Conservation (phyloP, 2,329 filamentous ascomycete genomes). For the Talaromyces amestolkiae region DNA sequence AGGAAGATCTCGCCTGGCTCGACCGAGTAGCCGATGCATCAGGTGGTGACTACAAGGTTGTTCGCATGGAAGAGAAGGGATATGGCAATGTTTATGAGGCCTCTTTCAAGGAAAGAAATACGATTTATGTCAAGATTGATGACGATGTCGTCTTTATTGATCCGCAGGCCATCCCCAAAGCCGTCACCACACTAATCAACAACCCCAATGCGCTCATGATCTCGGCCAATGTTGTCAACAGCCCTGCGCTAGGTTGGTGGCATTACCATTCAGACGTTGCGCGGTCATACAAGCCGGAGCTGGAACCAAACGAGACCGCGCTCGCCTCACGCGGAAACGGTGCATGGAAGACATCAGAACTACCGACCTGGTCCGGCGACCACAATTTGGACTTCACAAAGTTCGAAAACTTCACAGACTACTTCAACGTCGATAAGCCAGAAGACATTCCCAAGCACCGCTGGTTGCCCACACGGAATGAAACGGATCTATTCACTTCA, state of each 20-base stretch:
- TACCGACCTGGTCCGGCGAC: slow-evolving; percentile 16
- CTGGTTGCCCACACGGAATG: slow-evolving; percentile 17
- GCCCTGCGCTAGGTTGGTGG: slow-evolving; percentile 19
- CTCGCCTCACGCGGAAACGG: slow-evolving; percentile 17
- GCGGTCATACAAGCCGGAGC: slow-evolving; percentile 18
- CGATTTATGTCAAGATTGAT: slow-evolving; percentile 20
- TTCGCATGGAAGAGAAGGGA: slow-evolving; percentile 17
- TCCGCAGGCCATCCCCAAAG: slow-evolving; percentile 16
- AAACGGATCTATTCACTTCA: slow-evolving; percentile 17
- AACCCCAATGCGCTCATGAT: slow-evolving; percentile 18
- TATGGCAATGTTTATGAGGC: slow-evolving; percentile 19
- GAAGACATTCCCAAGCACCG: slow-evolving; percentile 19
- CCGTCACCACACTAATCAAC: slow-evolving; percentile 16
- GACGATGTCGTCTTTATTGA: slow-evolving; percentile 18
- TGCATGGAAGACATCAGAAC: slow-evolving; percentile 15
- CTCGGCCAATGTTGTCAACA: slow-evolving; percentile 18
- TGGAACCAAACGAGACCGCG: slow-evolving; percentile 13
- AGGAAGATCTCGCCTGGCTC: slow-evolving; percentile 18
- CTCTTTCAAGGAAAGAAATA: slow-evolving; percentile 16
- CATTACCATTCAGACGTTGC: slow-evolving; percentile 17
- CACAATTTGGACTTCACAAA: slow-evolving; percentile 8
- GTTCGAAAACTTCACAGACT: slow-evolving; percentile 14
- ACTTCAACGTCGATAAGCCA: slow-evolving; percentile 9
- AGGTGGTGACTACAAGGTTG: slow-evolving; percentile 14
- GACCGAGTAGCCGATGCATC: slow-evolving; percentile 13